Base-by-base conservation (phyloP, 345 rosid genomes). In the Syzygium grande region DNA sequence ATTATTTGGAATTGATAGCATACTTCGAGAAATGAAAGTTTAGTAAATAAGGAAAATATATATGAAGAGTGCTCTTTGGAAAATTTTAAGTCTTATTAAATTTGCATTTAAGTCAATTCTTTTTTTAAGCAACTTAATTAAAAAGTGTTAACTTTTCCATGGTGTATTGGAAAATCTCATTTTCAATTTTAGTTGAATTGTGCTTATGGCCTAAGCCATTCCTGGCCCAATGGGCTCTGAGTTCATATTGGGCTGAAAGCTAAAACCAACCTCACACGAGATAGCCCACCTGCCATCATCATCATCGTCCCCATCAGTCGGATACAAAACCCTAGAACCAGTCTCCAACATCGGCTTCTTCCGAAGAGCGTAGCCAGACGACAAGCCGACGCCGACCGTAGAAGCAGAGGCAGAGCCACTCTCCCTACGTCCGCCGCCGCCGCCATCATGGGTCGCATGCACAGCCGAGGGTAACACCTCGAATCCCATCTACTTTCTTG, bases 361-460 rank as follows among this genome's bases (percentile, higher is more conserved):
- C 59, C 63, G 41, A 38, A 53, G n/a, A 84, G 54, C 43, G 83
- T 10, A 38, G 83, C 83, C 16, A 38, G 27, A 73, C 49, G 7
- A 0, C 83, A 49, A 25, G 83, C 83, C 83, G 83, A 38, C 83
- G 83, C 49, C 49, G 49, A 34, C 83, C 83, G 83, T 17, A 73
- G 83, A 38, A 73, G 83, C 83, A 73, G 83, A 19, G 49, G 83
- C 83, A 73, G 83, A 12, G 8, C 49, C 49, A 7, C 83, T 73
- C 83, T 5, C 7, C 83, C 14, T 19, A 38, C 38, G 55, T 52
- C 19, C 51, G 91, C 89, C 87, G 86, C 89, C 87, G 86, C 91
- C 93, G 91, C 89, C 87, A 85, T 90, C 93, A 96, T 95, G 98
- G 99, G 98, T 87, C 97, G 99, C 87, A 96, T 96, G 99, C 99